Conservation (phyloP, 1,139 yeast species). For the Kodamaea sp. region DNA sequence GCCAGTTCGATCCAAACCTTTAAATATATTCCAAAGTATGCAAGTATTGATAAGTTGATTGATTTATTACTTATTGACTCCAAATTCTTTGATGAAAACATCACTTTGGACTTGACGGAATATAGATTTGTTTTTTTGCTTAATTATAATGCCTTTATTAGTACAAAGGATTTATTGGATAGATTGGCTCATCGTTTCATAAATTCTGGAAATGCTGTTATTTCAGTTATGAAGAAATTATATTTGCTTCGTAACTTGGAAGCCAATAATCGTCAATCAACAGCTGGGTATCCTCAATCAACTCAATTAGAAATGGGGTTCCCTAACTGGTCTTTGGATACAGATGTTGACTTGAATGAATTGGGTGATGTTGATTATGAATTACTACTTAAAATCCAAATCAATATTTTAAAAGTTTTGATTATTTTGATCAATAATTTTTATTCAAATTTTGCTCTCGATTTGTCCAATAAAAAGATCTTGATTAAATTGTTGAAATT, state of each 20-base stretch:
- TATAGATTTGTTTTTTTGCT: slow-evolving; percentile 43
- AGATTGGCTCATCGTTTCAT: slow-evolving; percentile 43
- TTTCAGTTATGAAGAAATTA: slow-evolving; percentile 40
- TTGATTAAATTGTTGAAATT: slow-evolving; percentile 65
- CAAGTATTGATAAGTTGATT: slow-evolving; percentile 39
- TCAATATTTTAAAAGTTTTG: slow-evolving; percentile 77
- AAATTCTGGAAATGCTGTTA: slow-evolving; percentile 47
- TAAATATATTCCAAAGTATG: slow-evolving; percentile 40
- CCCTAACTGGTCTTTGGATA: slow-evolving; percentile 54
- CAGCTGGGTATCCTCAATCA: slow-evolving; percentile 5
- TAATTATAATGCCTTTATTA: slow-evolving; percentile 41
- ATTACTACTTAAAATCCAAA: slow-evolving; percentile 67
- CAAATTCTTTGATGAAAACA: slow-evolving; percentile 33
- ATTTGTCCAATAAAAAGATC: slow-evolving; percentile 54
- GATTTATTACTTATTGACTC: slow-evolving; percentile 43
- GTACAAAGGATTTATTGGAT: slow-evolving; percentile 42
- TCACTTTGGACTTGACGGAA: slow-evolving; percentile 42
- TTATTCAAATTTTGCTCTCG: slow-evolving; percentile 72
- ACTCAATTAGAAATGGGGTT: slow-evolving; percentile 21
- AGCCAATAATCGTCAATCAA: slow-evolving; percentile 2
- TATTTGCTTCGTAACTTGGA: slow-evolving; percentile 6
- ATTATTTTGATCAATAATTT: slow-evolving; percentile 69
- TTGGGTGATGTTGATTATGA: slow-evolving; percentile 50
- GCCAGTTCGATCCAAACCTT: slow-evolving; percentile 9
- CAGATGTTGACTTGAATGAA: slow-evolving; percentile 32